Base-by-base conservation (phyloP, 208 protist species). In the Phytomonas sp. region DNA sequence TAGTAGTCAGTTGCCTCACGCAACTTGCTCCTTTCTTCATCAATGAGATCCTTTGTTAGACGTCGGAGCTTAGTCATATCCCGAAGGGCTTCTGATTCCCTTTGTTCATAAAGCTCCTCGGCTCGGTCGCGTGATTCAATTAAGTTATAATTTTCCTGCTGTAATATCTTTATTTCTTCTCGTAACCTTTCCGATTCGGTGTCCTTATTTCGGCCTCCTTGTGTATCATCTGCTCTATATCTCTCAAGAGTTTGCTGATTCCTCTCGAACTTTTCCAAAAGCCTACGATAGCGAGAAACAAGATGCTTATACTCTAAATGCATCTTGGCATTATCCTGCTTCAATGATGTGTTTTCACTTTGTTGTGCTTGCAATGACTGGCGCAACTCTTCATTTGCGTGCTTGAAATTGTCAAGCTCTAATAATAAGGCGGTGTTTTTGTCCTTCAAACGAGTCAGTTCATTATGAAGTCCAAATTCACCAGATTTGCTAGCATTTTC, bases 271-370 rank as follows among this genome's bases (percentile, higher is more conserved):
- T 77, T 84, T 75, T 94, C 88, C 8, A 81, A 62, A 32, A 92
- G 76, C 28, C 80, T 70, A 30, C 78, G 87, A 68, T 92, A 74
- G 26, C 77, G 78, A 8, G 81, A 63, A 7, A 85, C 84, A 26
- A 95, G 74, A 62, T 95, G 90, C n/a, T 83, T 83, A 66, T 92
- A 92, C 66, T 95, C 90, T 0, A 92, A 75, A 34, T 83, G 84
- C 32, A 84, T 77, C 51, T 93, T 95, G 63, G 81, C 81, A 62
- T 87, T 78, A 17, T 87, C 78, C 64, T 79, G 75, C 28, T 71
- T 73, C 40, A 82, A 66, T 60, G 81, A 74, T 29, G 34, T 68
- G 43, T 71, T 79, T 28, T 91, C 83, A 8, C 82, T 72, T n/a
- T 78, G 71, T 29, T 77, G 81, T 17, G 72, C 71, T 8, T 77